These are phyloP conservation scores for Dipodascopsis uninucleata DNA, from an alignment of 805 yeast species.

Conservation along the genomic window DNA sequence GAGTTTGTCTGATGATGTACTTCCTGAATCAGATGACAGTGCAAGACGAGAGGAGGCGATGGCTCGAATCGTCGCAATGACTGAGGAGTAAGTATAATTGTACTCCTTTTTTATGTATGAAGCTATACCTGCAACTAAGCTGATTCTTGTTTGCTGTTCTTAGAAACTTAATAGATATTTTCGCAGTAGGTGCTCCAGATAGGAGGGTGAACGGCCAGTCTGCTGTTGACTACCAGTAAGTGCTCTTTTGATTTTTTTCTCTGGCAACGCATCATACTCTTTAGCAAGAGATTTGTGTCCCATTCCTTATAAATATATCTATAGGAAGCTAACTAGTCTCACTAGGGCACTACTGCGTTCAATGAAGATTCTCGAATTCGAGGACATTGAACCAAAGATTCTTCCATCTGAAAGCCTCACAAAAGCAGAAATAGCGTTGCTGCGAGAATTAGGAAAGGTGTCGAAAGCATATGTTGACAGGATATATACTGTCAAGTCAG, in stretches of 20 bases:
- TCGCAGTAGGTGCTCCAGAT: slow-evolving; percentile 27
- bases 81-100: slow-evolving; percentile 19
- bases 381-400: slow-evolving; percentile 3
- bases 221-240: slow-evolving; percentile 19
- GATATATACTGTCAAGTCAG: slow-evolving; percentile 17
- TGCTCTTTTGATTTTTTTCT: background rate
- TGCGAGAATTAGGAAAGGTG: slow-evolving; percentile 17
- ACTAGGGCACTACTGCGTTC: slow-evolving; percentile 10
- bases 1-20: slow-evolving; percentile 12
- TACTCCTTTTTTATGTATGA: background rate
- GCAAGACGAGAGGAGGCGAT: slow-evolving; percentile 21
- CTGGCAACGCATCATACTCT: background rate
- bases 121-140: background rate
- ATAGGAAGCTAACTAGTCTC: background rate
- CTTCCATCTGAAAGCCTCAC: slow-evolving; percentile 7
- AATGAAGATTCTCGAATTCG: slow-evolving; percentile 5
- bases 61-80: slow-evolving; percentile 24
- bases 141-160: background rate
- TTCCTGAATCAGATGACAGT: background rate
- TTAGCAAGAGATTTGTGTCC: too few species aligned
- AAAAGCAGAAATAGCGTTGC: slow-evolving; percentile 10
- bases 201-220: slow-evolving; percentile 15
- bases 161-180: slow-evolving; percentile 25
- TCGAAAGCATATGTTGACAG: slow-evolving; percentile 14
- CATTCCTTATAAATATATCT: too few species aligned